Evolutionary conservation across 2,329 filamentous ascomycete species (phyloP), one percentile per base, ranked within the genome.

Genomic region (Zasmidium cellare): DNA sequence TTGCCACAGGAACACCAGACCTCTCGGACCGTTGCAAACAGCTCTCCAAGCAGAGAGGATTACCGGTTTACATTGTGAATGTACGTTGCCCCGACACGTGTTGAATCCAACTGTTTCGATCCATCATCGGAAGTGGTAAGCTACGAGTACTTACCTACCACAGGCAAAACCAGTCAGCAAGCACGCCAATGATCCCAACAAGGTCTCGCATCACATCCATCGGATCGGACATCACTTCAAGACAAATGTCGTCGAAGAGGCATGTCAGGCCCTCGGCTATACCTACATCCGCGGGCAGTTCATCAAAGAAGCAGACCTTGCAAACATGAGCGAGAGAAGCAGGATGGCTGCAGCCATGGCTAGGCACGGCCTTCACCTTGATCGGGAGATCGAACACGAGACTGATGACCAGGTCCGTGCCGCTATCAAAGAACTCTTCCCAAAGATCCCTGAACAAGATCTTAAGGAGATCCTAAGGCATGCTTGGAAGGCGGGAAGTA

Each of bases 201-300:
- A 66, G 71, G 74, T 87, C 2, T 84, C 83, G 1, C 80, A 84
- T 65, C 83, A 87, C 67, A 80, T 86, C 50, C 80, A 85, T 64
- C 79, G 84, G 44, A 80, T 87, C 60, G 85, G 85, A 16, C 84
- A 85, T 68, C 84, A 87, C 67, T 87, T 88, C 60, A 83, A 83
- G 6, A 80, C 80, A 57, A 74, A 80, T n/a, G 78, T 87, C 57
- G 82, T 88, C 41, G 79, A 81, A 46, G 75, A 81, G 57, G 82
- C 83, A 35, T 86, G 84, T 72, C 70, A 76, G 69, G 67, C 82
- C 75, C 69, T 85, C 69, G 72, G 76, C 75, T 67, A 75, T 77
- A 71, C 71, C 53, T 60, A 73, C 76, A 71, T 67, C 55, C 59
- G 64, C 23, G 59, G 57, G 18, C 55, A 63, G 22, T 70, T 70